These are phyloP conservation scores for Breynia disticha DNA, from an alignment of 441 rosid species.

Conservation along the genomic window DNA sequence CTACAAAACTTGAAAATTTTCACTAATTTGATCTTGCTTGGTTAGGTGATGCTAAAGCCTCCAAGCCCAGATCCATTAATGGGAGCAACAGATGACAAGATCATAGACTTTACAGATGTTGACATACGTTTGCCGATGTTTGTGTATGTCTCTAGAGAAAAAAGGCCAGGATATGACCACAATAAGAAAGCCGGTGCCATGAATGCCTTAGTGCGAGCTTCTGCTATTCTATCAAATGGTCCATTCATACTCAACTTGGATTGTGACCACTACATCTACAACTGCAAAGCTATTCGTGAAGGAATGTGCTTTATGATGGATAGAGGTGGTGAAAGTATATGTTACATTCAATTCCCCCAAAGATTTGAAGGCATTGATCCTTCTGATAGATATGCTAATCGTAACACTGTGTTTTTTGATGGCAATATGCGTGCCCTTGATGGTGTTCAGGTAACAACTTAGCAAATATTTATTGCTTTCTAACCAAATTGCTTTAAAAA, in stretches of 20 bases:
- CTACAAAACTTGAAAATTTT: too few species aligned
- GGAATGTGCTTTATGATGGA: constrained; percentile 96
- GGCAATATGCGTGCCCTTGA: constrained; percentile 95
- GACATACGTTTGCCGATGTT: constrained; percentile 83
- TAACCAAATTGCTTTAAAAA: not conserved
- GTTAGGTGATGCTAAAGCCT: constrained; percentile 77
- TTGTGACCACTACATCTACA: constrained; percentile 83
- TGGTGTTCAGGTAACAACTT: constrained; percentile 22
- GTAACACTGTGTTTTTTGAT: constrained; percentile 73
- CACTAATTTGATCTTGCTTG: too few species aligned
- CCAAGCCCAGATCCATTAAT: constrained; percentile 63
- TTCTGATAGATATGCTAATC: constrained; percentile 70
- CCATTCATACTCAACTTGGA: constrained; percentile 73
- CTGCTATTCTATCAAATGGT: constrained; percentile 71
- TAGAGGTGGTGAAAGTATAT: constrained; percentile 58
- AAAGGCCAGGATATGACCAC: constrained; percentile 80
- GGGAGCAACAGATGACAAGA: constrained; percentile 50
- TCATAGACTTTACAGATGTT: constrained; percentile 15
- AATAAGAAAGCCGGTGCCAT: constrained; percentile 91
- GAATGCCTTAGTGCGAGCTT: constrained; percentile 70
- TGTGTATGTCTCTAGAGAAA: constrained; percentile 74
- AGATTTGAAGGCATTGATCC: constrained; percentile 78
- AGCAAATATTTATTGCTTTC: not conserved
- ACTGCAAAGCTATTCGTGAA: constrained; percentile 75
- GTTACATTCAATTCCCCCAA: constrained; percentile 84